A percentile compares a stretch with the other conserved stretches of the same genome.
These are phyloP conservation scores for Chalciporus sphaerocephalus DNA, from an alignment of 768 basidiomycete genomes.

Conservation along the genomic window DNA sequence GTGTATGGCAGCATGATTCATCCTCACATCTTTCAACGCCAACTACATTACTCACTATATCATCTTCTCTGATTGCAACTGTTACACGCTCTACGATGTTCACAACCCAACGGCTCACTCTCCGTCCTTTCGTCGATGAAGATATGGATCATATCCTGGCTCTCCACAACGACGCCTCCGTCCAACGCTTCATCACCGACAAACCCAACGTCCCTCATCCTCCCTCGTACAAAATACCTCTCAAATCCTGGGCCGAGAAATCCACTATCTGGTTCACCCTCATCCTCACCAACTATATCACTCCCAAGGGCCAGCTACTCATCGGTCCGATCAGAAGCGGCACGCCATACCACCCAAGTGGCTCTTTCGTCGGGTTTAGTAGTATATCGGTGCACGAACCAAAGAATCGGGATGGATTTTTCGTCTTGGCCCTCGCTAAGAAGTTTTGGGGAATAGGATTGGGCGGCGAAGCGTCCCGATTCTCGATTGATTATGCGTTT, in stretches of 20 bases:
- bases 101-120: conserved; percentile 8
- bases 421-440: conserved; percentile 18
- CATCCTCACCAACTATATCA: conserved; percentile 4
- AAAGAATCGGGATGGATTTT: conserved; percentile 27
- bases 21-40: background rate
- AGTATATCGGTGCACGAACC: conserved; percentile 12
- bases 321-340: background rate
- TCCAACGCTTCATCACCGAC: conserved; percentile 8
- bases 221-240: conserved; percentile 3
- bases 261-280: conserved; percentile 10
- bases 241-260: conserved; percentile 7
- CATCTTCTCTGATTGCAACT: background rate
- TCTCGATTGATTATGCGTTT: conserved; percentile 33
- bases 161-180: conserved; percentile 5
- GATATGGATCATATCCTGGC: conserved; percentile 3
- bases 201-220: conserved; percentile 4
- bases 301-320: too few relatives aligned
- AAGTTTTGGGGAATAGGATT: conserved; percentile 34
- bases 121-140: conserved; percentile 7
- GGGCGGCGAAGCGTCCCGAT: conserved; percentile 33
- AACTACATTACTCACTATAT: background rate
- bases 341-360: background rate
- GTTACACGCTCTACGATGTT: conserved; percentile 2
- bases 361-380: conserved; percentile 10
- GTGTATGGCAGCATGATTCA: too few relatives aligned